Conservation (phyloP, 2,329 filamentous ascomycete genomes). For the Cadophora luteo-olivacea region DNA sequence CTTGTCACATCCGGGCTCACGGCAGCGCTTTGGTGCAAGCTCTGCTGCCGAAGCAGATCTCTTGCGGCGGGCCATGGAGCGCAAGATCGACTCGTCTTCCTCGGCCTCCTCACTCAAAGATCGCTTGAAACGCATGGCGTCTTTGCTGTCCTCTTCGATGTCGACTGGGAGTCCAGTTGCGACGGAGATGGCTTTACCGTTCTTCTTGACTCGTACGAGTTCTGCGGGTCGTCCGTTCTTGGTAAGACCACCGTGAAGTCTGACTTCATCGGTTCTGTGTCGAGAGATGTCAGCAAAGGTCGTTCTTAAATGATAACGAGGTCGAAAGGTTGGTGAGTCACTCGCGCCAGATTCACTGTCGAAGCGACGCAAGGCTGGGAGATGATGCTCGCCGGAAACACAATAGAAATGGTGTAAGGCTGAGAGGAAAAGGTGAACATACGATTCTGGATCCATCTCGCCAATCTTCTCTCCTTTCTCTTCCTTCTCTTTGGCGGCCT, state of each 20-base stretch:
- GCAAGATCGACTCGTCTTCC: constrained; percentile 82
- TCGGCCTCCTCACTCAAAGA: constrained; percentile 73
- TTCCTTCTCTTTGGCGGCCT: constrained; percentile 73
- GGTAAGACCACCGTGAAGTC: constrained; percentile 80
- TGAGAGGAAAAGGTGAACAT: constrained; percentile 46
- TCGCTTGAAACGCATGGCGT: constrained; percentile 64
- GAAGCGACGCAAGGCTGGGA: not conserved
- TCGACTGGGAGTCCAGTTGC: constrained; percentile 72
- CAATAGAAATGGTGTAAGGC: constrained; percentile 10
- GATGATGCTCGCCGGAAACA: constrained; percentile 6
- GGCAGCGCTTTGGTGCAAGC: constrained; percentile 79
- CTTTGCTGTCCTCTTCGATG: constrained; percentile 56
- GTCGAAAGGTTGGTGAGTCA: constrained; percentile 19
- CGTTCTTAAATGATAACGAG: constrained; percentile 9
- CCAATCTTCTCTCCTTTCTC: constrained; percentile 59
- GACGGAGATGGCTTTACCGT: constrained; percentile 81
- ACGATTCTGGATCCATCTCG: constrained; percentile 65
- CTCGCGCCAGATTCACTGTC: not conserved
- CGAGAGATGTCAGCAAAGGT: constrained; percentile 38
- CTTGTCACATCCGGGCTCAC: constrained; percentile 79
- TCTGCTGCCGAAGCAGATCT: constrained; percentile 90
- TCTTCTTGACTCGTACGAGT: constrained; percentile 81
- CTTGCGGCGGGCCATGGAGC: constrained; percentile 95
- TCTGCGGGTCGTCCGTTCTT: constrained; percentile 84
- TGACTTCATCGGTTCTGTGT: constrained; percentile 72